Evolutionary conservation across 495 filamentous ascomycete species (phyloP), one percentile per base, ranked within the genome.

Genomic region (Elaphomyces granulatus): DNA sequence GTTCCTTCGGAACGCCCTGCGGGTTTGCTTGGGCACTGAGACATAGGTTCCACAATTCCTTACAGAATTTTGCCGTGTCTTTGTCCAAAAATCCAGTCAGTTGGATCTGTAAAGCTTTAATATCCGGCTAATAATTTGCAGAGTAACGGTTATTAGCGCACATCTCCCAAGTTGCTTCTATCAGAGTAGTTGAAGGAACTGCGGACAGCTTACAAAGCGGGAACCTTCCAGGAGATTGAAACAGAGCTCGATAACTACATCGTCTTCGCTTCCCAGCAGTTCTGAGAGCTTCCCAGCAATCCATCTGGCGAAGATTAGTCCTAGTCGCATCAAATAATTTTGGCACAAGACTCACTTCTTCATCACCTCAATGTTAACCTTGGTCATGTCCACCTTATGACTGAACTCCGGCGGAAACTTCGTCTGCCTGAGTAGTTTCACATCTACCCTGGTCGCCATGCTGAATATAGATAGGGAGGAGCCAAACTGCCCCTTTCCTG

Each of bases 291-390:
- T 81, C 42, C 74, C 74, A 2, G 83, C 79, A 54, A 96, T 94
- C 90, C 90, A 98, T 63, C 87, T 94, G 49, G 32, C 47, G 23
- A n/a, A n/a, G n/a, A n/a, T n/a, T n/a, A n/a, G 30, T 32, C 6
- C 16, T n/a, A n/a, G n/a, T n/a, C n/a, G n/a, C n/a, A n/a, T n/a
- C n/a, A n/a, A n/a, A n/a, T n/a, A n/a, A n/a, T n/a, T n/a, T n/a
- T n/a, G n/a, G n/a, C n/a, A n/a, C 6, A 28, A n/a, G 32, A 56
- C 73, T 47, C 54, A 94, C 85, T 86, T 92, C 70, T 95, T 95
- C 77, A 96, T 88, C 41, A 96, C 84, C 59, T 92, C 87, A 16
- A 94, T 67, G 50, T 95, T 94, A 54, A 96, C 84, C 64, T 96
- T 99, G 42, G 74, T 73, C 79, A 90, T 92, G 64, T 99, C 87